Conservation (phyloP, 108 stramenopile genomes). For the Nannochloropsis gaditana region DNA sequence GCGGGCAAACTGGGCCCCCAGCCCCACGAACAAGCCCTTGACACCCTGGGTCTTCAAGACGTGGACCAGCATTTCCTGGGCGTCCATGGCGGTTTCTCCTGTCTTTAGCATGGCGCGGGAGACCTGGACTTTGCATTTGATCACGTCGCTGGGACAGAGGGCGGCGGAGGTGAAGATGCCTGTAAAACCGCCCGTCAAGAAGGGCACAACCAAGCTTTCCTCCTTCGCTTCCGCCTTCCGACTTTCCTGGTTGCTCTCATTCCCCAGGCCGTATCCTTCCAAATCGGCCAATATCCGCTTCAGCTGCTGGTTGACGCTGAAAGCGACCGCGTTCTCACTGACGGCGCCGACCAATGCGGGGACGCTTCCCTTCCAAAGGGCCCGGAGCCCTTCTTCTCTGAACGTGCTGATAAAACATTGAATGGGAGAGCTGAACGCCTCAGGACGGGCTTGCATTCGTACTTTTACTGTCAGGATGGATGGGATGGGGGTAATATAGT, state of each 20-base stretch:
- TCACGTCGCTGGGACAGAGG: slow-evolving; percentile 54
- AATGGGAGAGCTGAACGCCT: slow-evolving; percentile 31
- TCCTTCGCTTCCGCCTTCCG: slow-evolving; percentile 19
- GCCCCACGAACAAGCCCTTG: slow-evolving; percentile 46
- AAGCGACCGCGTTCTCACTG: slow-evolving; percentile 52
- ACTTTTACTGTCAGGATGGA: slow-evolving; percentile 52
- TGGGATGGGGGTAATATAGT: background rate
- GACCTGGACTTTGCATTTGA: slow-evolving; percentile 53
- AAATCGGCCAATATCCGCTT: slow-evolving; percentile 43
- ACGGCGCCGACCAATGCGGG: slow-evolving; percentile 52
- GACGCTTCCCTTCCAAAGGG: slow-evolving; percentile 53
- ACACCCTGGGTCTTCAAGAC: slow-evolving; percentile 46
- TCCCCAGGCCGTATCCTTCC: slow-evolving; percentile 22
- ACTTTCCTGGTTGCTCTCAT: slow-evolving; percentile 33
- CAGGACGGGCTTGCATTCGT: slow-evolving; percentile 52
- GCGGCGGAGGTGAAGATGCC: slow-evolving; percentile 48
- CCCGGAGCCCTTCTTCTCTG: slow-evolving; percentile 41
- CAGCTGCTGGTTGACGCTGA: slow-evolving; percentile 48
- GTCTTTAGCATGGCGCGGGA: slow-evolving; percentile 18
- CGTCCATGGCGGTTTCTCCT: slow-evolving; percentile 34
- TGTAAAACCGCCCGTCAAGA: slow-evolving; percentile 35
- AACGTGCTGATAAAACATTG: slow-evolving; percentile 39
- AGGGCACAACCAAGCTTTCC: background rate
- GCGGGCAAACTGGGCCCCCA: slow-evolving; percentile 46
- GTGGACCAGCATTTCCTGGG: slow-evolving; percentile 37